phyloP scores from a whole-genome alignment of 2,329 filamentous ascomycete genomes.

The Chrysoporthe cubensis region DNA sequence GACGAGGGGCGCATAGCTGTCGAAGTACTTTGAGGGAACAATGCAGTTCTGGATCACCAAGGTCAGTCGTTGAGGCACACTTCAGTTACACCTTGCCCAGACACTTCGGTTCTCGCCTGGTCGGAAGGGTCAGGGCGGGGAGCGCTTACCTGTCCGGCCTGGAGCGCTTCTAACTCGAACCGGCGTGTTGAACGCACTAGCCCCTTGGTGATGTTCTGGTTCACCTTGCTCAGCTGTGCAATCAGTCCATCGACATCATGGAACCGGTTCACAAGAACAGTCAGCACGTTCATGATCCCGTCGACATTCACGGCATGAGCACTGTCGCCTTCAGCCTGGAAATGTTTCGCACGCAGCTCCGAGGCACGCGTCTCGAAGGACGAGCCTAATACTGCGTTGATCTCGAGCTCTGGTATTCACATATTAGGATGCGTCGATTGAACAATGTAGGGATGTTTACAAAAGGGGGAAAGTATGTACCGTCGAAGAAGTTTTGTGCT shows the following conservation, averaged over 20 bases:
- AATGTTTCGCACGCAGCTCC: conserved; percentile 47
- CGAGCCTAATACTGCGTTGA: conserved; percentile 41
- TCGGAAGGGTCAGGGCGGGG: too few species aligned
- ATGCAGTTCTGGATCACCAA: conserved; percentile 41
- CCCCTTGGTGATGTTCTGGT: conserved; percentile 41
- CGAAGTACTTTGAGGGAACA: conserved; percentile 42
- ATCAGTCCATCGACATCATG: conserved; percentile 38
- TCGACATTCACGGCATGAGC: conserved; percentile 42
- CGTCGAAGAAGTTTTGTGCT: conserved; percentile 55
- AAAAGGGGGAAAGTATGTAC: conserved; percentile 38
- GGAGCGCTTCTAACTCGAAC: conserved; percentile 56
- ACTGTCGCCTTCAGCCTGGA: conserved; percentile 38
- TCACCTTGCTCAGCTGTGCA: conserved; percentile 41
- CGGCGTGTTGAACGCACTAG: conserved; percentile 47
- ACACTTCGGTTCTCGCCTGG: background rate
- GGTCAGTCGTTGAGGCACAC: background rate
- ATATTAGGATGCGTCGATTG: background rate
- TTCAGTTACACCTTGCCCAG: background rate
- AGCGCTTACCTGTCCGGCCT: conserved; percentile 52
- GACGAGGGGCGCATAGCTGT: conserved; percentile 46
- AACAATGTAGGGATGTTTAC: background rate
- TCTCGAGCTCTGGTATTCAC: conserved; percentile 49
- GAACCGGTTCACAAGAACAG: conserved; percentile 42
- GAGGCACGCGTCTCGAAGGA: conserved; percentile 45
- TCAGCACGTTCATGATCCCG: conserved; percentile 44